These are phyloP conservation scores for Colletotrichum tropicale DNA, from an alignment of 2,329 filamentous ascomycete species.

Conservation along the genomic window DNA sequence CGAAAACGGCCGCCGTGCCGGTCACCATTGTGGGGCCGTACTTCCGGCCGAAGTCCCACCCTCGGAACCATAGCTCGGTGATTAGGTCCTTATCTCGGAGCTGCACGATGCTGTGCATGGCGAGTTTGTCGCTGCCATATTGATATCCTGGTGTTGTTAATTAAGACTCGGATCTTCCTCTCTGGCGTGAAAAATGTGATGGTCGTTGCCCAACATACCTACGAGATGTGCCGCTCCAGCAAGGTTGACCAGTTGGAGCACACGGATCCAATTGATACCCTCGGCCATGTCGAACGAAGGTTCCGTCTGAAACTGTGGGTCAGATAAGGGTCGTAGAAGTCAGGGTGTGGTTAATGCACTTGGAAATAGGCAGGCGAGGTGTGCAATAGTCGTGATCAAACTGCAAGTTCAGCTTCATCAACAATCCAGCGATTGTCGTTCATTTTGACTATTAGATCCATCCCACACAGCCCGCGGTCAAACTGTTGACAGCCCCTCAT, in stretches of 20 bases:
- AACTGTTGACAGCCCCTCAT: background rate
- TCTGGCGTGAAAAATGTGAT: accelerated
- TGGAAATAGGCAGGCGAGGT: background rate
- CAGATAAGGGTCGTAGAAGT: background rate
- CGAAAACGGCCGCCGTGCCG: background rate
- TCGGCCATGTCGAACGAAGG: background rate
- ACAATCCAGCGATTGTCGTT: background rate
- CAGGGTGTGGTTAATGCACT: background rate
- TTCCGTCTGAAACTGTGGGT: background rate
- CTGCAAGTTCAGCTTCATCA: background rate
- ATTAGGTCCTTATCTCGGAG: background rate
- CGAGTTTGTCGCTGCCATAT: background rate
- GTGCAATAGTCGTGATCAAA: background rate
- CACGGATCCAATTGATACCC: background rate
- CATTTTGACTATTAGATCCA: background rate
- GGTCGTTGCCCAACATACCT: background rate
- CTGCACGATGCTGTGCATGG: background rate
- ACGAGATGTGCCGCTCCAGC: background rate
- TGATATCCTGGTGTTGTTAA: background rate
- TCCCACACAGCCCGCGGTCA: background rate
- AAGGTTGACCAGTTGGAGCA: background rate
- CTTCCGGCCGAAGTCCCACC: background rate
- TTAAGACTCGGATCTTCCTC: background rate
- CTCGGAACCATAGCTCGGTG: background rate
- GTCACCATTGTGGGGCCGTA: background rate